Base-by-base conservation (phyloP, 1,284 basidiomycete species). In the Ustilago crameri region DNA sequence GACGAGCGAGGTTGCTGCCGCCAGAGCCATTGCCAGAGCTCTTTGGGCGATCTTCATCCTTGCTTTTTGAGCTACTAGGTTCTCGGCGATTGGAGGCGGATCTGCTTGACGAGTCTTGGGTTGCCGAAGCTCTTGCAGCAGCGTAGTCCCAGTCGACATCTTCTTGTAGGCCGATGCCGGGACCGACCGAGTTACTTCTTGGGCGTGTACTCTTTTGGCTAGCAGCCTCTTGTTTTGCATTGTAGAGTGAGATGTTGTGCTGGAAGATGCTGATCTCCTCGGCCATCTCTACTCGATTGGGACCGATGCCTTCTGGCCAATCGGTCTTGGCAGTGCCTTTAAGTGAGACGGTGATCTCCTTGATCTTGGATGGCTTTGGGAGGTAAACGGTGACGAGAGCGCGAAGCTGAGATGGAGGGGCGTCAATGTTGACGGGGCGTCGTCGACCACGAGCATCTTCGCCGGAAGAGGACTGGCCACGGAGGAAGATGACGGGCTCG, bases 241-340 rank as follows among this genome's bases (percentile, higher is more conserved):
- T 45, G 70, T 94, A 97, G 83, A 91, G 90, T 5, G 89, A 88
- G 38, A 89, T 88, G 1, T 88, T 88, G 20, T 91, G 88, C 27
- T 89, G 89, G 76, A 93, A 90, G 37, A 95, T 86, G 51, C 87
- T 87, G 79, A 91, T 89, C 67, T 93, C 90, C 82, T 97, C 95
- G 9, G 87, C 88, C 17, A 93, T 87, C 56, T 96, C 93, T 51
- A 91, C 85, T 18, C 91, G 88, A 35, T 91, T 87, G 27, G 91
- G 89, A 55, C 93, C 93, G 64, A 91, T 87, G 35, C 92, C 93
- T 87, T 97, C 93, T 4, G 91, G 90, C 91, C 93, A 96, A 69
- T 88, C 87, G 15, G 87, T 88, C 53, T 85, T 80, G 4, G 85
- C 82, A 69, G 87, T 91, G 7, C 92, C 95, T 51, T 89, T 86